Base-by-base conservation (phyloP, 495 filamentous ascomycete species). In the Xylaria cubensis region DNA sequence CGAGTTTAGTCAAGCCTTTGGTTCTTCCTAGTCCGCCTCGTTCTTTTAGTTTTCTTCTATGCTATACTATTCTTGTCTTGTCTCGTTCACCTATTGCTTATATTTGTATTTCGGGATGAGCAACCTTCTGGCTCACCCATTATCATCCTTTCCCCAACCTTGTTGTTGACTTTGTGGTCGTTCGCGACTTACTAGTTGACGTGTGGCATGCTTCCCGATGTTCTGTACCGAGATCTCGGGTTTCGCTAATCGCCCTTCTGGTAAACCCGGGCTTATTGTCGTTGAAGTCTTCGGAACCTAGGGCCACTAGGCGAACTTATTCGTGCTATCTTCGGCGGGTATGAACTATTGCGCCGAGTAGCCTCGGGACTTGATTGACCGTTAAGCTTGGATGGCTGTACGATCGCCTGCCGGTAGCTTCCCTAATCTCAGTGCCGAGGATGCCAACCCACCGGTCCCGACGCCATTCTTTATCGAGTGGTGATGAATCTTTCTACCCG, bases 391-490 rank as follows among this genome's bases (percentile, higher is more conserved):
- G 51, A 29, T 69, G 24, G 50, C 53, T 44, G 44, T 50, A 42
- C 13, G 4, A 46, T 41, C 21, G 39, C 24, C 24, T 70, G 41
- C 44, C 19, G 12, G 39, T 42, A 24, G 26, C 12, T 12, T 42
- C n/a, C 32, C n/a, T 34, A 26, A 26, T 21, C 68, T 15, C 26
- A 32, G 50, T 46, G 44, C 29, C 53, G 56, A 63, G 12, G 44
- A 71, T 71, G 69, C 69, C 61, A 13, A 65, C 61, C 17, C 58
- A 46, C 63, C 70, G 42, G 64, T 24, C 53, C 44, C 53, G 70
- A 36, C 51, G 70, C 70, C 70, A 72, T 63, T 72, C 70, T 51
- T 24, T 62, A 50, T 72, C 70, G 53, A 72, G 70, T 58, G 70
- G 63, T n/a, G 53, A 67, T 51, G 70, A 67, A 17, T 67, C 70